phyloP scores from a whole-genome alignment of 345 rosid genomes.

The Isatis tinctoria region DNA sequence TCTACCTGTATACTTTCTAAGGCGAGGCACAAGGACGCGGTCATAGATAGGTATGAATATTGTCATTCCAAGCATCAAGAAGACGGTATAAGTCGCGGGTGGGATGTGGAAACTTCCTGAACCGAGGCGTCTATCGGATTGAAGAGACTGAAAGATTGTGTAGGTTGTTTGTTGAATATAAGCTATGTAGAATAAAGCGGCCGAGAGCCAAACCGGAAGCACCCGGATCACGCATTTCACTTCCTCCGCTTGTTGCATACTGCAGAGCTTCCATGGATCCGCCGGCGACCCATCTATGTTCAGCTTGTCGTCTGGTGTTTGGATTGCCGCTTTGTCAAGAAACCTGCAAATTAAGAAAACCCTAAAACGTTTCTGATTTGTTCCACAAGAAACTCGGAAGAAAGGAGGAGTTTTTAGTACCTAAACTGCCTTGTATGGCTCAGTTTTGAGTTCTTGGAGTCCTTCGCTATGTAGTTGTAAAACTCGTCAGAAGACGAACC shows the following conservation, averaged over 20 bases:
- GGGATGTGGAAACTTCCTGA: conserved; percentile 46
- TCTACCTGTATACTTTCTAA: conserved; percentile 39
- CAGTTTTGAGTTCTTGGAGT: conserved; percentile 32
- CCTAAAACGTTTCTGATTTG: background rate
- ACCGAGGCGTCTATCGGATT: conserved; percentile 44
- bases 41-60: conserved; percentile 56
- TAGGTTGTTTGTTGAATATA: conserved; percentile 55
- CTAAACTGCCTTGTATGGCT: conserved; percentile 33
- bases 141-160: conserved; percentile 56
- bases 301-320: conserved; percentile 37
- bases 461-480: conserved; percentile 22
- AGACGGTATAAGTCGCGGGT: conserved; percentile 47
- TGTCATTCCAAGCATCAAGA: conserved; percentile 49
- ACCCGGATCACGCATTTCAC: conserved; percentile 52
- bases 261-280: conserved; percentile 61
- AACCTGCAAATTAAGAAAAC: conserved; percentile 28
- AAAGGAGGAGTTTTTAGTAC: background rate
- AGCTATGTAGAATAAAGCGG: conserved; percentile 39
- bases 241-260: conserved; percentile 70
- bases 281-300: conserved; percentile 45
- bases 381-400: background rate
- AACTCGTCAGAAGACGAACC: conserved; percentile 20
- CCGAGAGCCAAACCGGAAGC: conserved; percentile 57
- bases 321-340: conserved; percentile 61
- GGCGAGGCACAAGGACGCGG: conserved; percentile 40